Base-by-base conservation (phyloP, 257 asterid genomes). In the Nicotiana undulata region DNA sequence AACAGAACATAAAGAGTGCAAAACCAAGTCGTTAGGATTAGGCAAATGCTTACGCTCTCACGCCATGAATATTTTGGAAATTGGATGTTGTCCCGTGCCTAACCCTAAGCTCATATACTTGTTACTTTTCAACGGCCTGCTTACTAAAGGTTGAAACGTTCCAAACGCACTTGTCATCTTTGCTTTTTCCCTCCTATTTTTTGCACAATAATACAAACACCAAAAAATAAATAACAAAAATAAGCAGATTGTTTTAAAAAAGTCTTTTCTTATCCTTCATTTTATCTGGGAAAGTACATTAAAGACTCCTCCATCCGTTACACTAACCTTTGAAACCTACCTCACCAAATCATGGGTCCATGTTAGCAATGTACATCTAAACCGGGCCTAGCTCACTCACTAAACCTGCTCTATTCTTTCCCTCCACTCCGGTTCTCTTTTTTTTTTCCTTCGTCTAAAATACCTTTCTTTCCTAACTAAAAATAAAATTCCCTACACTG, bases 341-440 rank as follows among this genome's bases (percentile, higher is more conserved):
- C 89, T 72, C 86, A 82, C 91, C 91, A 85, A 87, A 82, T 85
- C 83, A 78, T 52, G 84, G 88, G 90, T 59, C 90, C 93, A 80
- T 53, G 63, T 44, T 75, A 61, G 84, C 85, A 80, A 82, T 85
- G 88, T 87, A 80, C 89, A 90, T 87, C 87, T 86, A 80, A 87
- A 90, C 90, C 89, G 88, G 87, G 85, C 51, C 80, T 59, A 58
- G 8, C 80, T 82, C 49, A 7, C 81, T 56, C 68, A 84, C 68
- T 61, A 49, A 51, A 61, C 74, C 75, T 15, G 53, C 59, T 76
- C 84, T 85, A 49, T 85, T 90, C 83, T 46, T 31, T 53, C 59
- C 79, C 49, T 28, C 84, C 63, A 51, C 63, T 72, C 24, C 65
- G 65, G 34, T 49, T 79, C 60, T 22, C 4, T 11, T 17, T 77